phyloP scores from a whole-genome alignment of 1,284 basidiomycete species.

The Ceratobasidium sp. region DNA sequence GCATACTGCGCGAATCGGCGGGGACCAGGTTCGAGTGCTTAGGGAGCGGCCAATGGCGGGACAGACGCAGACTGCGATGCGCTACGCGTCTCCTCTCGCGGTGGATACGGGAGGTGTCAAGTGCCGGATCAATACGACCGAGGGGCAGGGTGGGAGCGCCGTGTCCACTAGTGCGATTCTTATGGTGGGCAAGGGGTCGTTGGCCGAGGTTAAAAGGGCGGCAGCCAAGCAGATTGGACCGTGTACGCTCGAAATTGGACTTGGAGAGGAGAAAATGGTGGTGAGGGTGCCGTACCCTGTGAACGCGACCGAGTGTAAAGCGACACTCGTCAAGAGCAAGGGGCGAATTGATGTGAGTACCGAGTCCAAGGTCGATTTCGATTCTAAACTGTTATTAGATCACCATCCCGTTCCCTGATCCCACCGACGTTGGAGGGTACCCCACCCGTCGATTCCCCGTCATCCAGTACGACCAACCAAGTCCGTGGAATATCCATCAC shows the following conservation, averaged over 20 bases:
- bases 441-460: not conserved
- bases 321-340: not conserved
- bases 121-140: not conserved
- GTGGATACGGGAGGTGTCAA: too few relatives aligned
- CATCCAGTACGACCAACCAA: slow-evolving; percentile 1
- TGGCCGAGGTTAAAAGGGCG: not conserved
- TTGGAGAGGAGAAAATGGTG: not conserved
- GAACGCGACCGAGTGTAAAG: not conserved
- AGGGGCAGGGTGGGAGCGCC: not conserved
- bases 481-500: slow-evolving; percentile 25
- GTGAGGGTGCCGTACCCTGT: slow-evolving; percentile 1
- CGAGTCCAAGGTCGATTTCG: not conserved
- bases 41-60: not conserved
- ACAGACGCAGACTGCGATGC: not conserved
- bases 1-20: not conserved
- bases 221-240: slow-evolving; percentile 1
- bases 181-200: not conserved
- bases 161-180: not conserved
- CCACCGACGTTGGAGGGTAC: not conserved
- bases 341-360: not conserved
- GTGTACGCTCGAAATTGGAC: not conserved
- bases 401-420: not conserved
- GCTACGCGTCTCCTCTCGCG: not conserved
- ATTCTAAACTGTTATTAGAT: not conserved
- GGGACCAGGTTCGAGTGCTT: not conserved